phyloP scores from a whole-genome alignment of 1,284 basidiomycete species.

The Pseudozyma hubeiensis region DNA sequence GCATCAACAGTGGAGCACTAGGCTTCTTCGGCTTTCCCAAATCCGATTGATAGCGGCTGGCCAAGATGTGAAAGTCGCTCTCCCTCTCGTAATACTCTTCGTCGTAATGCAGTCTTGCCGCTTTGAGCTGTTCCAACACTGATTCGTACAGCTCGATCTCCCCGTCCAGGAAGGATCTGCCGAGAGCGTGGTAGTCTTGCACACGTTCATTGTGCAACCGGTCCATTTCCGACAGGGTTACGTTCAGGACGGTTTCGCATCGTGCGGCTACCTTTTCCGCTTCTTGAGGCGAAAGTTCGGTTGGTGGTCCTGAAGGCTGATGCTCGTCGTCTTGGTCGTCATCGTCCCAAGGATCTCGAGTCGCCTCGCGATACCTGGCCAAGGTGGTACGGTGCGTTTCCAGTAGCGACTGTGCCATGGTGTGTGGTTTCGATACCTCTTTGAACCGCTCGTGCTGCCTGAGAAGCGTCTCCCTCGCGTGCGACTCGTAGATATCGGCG shows the following conservation, averaged over 20 bases:
- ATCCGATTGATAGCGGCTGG: slow-evolving; percentile 28
- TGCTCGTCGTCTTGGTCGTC: slow-evolving; percentile 4
- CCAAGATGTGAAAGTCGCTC: slow-evolving; percentile 21
- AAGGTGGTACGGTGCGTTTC: slow-evolving; percentile 74
- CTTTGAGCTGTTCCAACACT: slow-evolving; percentile 37
- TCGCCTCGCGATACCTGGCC: slow-evolving; percentile 70
- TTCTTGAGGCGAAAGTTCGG: slow-evolving; percentile 9
- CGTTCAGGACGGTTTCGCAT: slow-evolving; percentile 87
- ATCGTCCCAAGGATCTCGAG: slow-evolving; percentile 20
- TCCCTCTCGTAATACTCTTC: slow-evolving; percentile 39
- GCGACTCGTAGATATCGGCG: slow-evolving; percentile 80
- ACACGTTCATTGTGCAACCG: slow-evolving; percentile 65
- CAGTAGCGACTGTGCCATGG: slow-evolving; percentile 78
- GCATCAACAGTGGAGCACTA: slow-evolving; percentile 26
- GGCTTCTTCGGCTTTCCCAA: slow-evolving; percentile 27
- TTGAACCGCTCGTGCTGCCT: slow-evolving; percentile 81
- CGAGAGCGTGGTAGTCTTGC: slow-evolving; percentile 54
- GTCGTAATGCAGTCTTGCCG: slow-evolving; percentile 41
- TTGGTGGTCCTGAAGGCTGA: background rate
- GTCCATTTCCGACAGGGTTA: slow-evolving; percentile 87
- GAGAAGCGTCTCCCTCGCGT: slow-evolving; percentile 80
- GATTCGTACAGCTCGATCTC: slow-evolving; percentile 56
- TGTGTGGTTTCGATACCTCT: slow-evolving; percentile 78
- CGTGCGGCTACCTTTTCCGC: slow-evolving; percentile 75
- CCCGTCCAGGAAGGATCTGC: slow-evolving; percentile 42